A percentile compares a stretch with the other conserved stretches of the same genome.
Conservation (phyloP, 1,284 basidiomycete species). For the Blastosporella zonata region DNA sequence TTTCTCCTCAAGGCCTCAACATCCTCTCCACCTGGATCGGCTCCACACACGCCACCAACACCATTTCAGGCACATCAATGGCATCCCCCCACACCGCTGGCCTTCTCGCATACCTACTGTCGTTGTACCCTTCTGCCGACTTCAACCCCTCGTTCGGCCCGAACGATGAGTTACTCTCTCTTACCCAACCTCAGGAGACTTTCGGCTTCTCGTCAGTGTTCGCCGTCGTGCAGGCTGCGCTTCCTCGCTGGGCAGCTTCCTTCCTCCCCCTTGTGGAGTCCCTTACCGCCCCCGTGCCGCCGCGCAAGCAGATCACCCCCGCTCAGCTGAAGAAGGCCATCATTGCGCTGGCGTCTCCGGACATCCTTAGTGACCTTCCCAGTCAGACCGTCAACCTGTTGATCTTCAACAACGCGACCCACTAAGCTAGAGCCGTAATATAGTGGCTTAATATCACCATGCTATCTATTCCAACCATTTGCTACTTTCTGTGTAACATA, state of each 20-base stretch:
- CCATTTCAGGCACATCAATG: constrained; percentile 75
- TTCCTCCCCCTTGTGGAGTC: constrained; percentile 56
- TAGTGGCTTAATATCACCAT: constrained; percentile 8
- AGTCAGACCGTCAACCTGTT: constrained; percentile 66
- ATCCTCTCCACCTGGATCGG: constrained; percentile 79
- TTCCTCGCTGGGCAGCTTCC: constrained; percentile 57
- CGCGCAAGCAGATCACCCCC: constrained; percentile 54
- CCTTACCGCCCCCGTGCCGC: constrained; percentile 40
- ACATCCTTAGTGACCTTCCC: constrained; percentile 50
- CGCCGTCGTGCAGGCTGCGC: constrained; percentile 46
- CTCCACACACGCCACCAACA: constrained; percentile 54
- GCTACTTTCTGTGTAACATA: constrained; percentile 9
- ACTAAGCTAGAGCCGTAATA: constrained; percentile 3
- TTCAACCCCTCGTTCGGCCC: constrained; percentile 50
- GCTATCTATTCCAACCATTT: constrained; percentile 7
- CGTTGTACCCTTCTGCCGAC: constrained; percentile 64
- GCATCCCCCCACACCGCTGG: constrained; percentile 71
- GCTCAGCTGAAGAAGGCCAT: constrained; percentile 75
- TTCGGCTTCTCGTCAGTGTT: constrained; percentile 42
- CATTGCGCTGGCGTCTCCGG: constrained; percentile 56
- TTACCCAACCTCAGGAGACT: constrained; percentile 22
- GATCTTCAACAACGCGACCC: constrained; percentile 85
- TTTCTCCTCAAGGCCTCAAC: constrained; percentile 50
- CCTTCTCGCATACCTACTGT: constrained; percentile 81
- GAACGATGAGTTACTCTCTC: constrained; percentile 27